These are phyloP conservation scores for Phaeosphaeriaceae sp. DNA, from an alignment of 2,329 filamentous ascomycete genomes.

Conservation along the genomic window DNA sequence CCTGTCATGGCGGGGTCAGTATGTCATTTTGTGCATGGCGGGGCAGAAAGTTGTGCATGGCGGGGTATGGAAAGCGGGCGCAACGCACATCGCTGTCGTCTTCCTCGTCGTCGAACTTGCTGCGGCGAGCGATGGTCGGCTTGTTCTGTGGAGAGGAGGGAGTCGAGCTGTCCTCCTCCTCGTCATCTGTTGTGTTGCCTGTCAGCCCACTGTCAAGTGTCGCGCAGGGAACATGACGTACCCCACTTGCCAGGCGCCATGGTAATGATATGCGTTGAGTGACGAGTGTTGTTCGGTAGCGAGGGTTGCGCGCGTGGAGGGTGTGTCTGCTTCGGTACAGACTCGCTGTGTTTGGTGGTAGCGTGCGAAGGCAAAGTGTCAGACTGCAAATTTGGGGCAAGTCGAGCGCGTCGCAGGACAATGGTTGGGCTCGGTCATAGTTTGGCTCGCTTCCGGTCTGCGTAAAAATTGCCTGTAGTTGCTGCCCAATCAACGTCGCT, in stretches of 20 bases:
- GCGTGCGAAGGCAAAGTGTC: slow-evolving; percentile 10
- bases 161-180: slow-evolving; percentile 65
- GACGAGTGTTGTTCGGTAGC: neutral
- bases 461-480: slow-evolving; percentile 31
- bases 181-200: slow-evolving; percentile 49
- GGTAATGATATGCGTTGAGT: slow-evolving; percentile 25
- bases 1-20: slow-evolving; percentile 59
- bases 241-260: slow-evolving; percentile 52
- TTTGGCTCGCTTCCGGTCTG: slow-evolving; percentile 26
- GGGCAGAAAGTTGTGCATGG: slow-evolving; percentile 23
- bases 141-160: slow-evolving; percentile 57
- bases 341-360: neutral
- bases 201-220: slow-evolving; percentile 23
- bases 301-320: neutral
- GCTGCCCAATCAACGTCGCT: slow-evolving; percentile 38
- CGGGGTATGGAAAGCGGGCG: slow-evolving; percentile 20
- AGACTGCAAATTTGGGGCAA: slow-evolving; percentile 19
- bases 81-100: slow-evolving; percentile 76
- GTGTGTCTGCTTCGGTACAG: neutral
- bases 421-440: slow-evolving; percentile 34
- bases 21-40: slow-evolving; percentile 15
- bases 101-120: slow-evolving; percentile 94
- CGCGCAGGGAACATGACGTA: slow-evolving; percentile 47
- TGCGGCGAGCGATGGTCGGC: slow-evolving; percentile 54
- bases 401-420: slow-evolving; percentile 30